These are phyloP conservation scores for Candida sphagnicola DNA, from an alignment of 805 yeast genomes.

Conservation along the genomic window DNA sequence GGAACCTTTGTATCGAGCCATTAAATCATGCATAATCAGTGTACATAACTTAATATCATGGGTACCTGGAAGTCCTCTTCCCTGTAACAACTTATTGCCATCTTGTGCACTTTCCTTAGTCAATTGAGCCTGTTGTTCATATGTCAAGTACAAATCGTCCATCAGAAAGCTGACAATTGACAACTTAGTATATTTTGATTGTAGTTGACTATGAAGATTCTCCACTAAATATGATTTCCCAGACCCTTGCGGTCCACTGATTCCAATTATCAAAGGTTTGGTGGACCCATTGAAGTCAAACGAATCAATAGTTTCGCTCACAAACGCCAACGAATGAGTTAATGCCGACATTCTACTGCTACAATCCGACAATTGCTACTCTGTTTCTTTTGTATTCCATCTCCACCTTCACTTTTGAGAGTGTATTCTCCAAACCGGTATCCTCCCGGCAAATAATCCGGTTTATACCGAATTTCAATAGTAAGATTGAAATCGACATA, in stretches of 20 bases:
- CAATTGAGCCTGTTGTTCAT: constrained; percentile 52
- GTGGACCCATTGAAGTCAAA: constrained; percentile 17
- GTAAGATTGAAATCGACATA: too few species aligned
- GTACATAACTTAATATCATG: constrained; percentile 62
- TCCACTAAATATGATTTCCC: constrained; percentile 63
- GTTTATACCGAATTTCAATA: too few species aligned
- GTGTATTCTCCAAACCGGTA: too few species aligned
- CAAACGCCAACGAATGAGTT: constrained; percentile 16
- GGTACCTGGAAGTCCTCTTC: constrained; percentile 92
- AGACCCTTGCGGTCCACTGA: constrained; percentile 77
- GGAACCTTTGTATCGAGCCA: constrained; percentile 11
- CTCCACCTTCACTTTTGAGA: too few species aligned
- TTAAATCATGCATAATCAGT: constrained; percentile 29
- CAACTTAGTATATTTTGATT: constrained; percentile 28
- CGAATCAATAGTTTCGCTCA: constrained; percentile 21
- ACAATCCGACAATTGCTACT: too few species aligned
- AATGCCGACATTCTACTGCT: constrained; percentile 8
- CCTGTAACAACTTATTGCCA: constrained; percentile 57
- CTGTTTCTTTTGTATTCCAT: too few species aligned
- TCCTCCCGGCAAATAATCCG: too few species aligned
- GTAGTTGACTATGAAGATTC: constrained; percentile 32
- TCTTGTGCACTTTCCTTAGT: constrained; percentile 24
- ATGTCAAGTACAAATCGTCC: constrained; percentile 82
- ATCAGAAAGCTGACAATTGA: constrained; percentile 56
- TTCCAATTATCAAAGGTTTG: constrained; percentile 48